Percentiles rank a stretch among this genome's conserved stretches.
These are phyloP conservation scores for Meredithiella fracta DNA, from an alignment of 2,329 filamentous ascomycete genomes.

Conservation along the genomic window DNA sequence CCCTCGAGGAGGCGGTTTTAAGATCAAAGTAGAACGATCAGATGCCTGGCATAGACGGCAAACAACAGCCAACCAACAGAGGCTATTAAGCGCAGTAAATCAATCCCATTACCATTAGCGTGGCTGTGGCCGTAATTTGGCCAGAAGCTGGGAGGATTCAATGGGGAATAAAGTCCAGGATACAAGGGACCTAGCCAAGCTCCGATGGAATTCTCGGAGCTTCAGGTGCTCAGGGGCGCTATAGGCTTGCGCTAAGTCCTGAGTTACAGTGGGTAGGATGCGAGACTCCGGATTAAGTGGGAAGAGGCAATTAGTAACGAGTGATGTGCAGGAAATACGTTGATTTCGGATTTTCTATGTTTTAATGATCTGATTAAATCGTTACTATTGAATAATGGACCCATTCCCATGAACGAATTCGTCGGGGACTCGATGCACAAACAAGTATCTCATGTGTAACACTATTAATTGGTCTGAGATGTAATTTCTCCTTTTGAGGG, in stretches of 20 bases:
- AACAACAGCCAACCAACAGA: background rate
- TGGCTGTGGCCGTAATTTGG: constrained; percentile 3
- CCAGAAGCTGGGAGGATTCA: background rate
- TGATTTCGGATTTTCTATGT: no score
- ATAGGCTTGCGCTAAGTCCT: background rate
- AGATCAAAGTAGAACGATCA: background rate
- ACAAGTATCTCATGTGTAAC: no score
- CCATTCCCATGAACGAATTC: no score
- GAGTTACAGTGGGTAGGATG: no score
- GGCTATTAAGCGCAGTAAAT: background rate
- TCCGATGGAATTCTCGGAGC: background rate
- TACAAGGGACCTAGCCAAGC: background rate
- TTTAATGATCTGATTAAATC: no score
- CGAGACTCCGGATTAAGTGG: no score
- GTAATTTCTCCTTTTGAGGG: no score
- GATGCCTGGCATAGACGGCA: background rate
- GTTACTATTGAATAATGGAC: no score
- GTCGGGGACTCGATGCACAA: no score
- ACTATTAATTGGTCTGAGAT: no score
- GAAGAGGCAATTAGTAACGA: no score
- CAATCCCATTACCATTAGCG: constrained; percentile 2
- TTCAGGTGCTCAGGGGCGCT: background rate
- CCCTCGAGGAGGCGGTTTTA: background rate
- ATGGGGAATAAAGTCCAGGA: background rate
- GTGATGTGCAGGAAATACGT: no score